Evolutionary conservation across 352 stramenopile genomes (phyloP).

Genomic region (Phytophthora crassamura): DNA sequence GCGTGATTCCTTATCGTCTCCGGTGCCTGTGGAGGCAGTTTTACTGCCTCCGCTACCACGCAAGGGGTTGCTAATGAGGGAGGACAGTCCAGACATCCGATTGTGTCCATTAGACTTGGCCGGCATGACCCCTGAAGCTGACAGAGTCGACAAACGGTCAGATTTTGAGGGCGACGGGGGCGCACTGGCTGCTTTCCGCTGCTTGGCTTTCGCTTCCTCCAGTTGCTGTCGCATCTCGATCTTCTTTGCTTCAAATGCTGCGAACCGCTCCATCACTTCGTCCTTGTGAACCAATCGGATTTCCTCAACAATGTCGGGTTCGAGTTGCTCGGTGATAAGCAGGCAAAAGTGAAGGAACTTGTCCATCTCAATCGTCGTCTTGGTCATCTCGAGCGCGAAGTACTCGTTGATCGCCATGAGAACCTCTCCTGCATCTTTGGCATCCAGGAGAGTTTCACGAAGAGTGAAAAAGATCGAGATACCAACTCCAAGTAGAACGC

Average conservation of each 20-base stretch:
- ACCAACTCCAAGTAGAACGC: slow-evolving; percentile 73
- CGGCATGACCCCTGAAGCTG: slow-evolving; percentile 32
- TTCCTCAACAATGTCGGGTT: slow-evolving; percentile 74
- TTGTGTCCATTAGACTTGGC: slow-evolving; percentile 37
- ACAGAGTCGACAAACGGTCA: slow-evolving; percentile 60
- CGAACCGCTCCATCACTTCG: slow-evolving; percentile 83
- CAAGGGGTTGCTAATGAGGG: slow-evolving; percentile 75
- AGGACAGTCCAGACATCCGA: slow-evolving; percentile 45
- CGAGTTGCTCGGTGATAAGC: slow-evolving; percentile 74
- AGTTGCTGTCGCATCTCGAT: slow-evolving; percentile 87
- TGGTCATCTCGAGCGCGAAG: slow-evolving; percentile 72
- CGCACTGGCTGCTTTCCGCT: slow-evolving; percentile 44
- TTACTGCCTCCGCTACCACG: slow-evolving; percentile 45
- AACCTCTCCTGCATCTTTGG: slow-evolving; percentile 82
- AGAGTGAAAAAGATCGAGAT: slow-evolving; percentile 85
- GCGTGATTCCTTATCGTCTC: slow-evolving; percentile 47
- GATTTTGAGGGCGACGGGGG: slow-evolving; percentile 66
- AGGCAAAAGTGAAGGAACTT: slow-evolving; percentile 70
- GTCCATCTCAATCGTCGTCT: slow-evolving; percentile 75
- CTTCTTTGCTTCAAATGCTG: slow-evolving; percentile 83
- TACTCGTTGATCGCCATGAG: slow-evolving; percentile 83
- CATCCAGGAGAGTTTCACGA: slow-evolving; percentile 60
- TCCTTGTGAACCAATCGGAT: slow-evolving; percentile 81
- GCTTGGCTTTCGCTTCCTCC: slow-evolving; percentile 68
- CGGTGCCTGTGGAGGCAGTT: slow-evolving; percentile 22